These are phyloP conservation scores for Primulina eburnea DNA, from an alignment of 257 asterid genomes.

Conservation along the genomic window DNA sequence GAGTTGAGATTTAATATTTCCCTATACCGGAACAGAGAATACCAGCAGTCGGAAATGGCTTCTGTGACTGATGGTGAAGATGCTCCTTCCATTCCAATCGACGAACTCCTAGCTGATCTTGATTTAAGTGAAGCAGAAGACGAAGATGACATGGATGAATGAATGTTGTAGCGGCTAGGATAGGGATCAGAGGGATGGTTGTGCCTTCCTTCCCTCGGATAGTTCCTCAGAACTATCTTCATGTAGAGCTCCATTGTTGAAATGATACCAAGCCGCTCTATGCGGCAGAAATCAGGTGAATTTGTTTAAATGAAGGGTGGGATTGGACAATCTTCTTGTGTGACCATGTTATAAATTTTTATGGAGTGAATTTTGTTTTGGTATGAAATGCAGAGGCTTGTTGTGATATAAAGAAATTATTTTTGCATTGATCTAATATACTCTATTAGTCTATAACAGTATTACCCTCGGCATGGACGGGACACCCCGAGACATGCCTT, in stretches of 20 bases:
- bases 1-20: constrained; percentile 23
- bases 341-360: neutral
- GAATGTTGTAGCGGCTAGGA: neutral
- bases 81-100: constrained; percentile 3
- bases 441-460: no score
- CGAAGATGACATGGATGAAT: constrained; percentile 6
- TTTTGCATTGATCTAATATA: no score
- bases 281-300: neutral
- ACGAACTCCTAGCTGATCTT: constrained; percentile 6
- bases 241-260: neutral
- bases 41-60: constrained; percentile 29
- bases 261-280: neutral
- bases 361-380: neutral
- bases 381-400: neutral
- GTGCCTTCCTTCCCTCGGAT: neutral
- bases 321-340: neutral
- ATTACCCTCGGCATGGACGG: neutral
- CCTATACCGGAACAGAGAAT: constrained; percentile 23
- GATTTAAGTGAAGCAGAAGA: neutral
- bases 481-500: neutral
- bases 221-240: neutral
- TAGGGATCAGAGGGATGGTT: neutral
- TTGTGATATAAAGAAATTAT: no score
- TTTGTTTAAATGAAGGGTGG: neutral
- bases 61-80: constrained; percentile 23